Evolutionary conservation across 108 stramenopile species (phyloP), one percentile per base, ranked within the genome.

Genomic region (Parietichytrium sp.): DNA sequence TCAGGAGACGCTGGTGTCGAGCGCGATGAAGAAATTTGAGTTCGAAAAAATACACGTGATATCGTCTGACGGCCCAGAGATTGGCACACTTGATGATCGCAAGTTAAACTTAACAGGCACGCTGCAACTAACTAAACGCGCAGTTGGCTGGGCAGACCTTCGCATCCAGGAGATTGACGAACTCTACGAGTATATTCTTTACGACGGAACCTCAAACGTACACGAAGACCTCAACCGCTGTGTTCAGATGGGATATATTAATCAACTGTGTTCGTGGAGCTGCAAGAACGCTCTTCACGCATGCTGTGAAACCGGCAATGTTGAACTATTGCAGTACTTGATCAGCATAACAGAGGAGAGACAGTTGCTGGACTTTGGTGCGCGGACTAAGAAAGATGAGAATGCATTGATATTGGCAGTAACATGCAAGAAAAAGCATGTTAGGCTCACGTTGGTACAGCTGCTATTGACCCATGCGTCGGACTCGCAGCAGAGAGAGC

Each of bases 381-480:
- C 45, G 42, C 61, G 61, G 38, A 72, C 61, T 18, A 16, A 42
- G n/a, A 36, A 45, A 45, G 61, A 72, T 25, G 61, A 72, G 3
- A 72, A 72, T 20, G 61, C 61, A 25, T 42, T 72, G 38, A 72
- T 72, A 42, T 42, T 72, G 10, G 61, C 61, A n/a, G 45, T 72
- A 2, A 33, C 36, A 27, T 23, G 61, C 3, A 72, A 72, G 42
- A 6, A 7, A 1, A 0, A 1, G 10, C 10, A 1, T n/a, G 38
- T 10, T 27, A 33, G 61, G n/a, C 23, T 20, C 10, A 25, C 36
- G n/a, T 23, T 72, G 15, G 61, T 72, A 13, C 61, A 25, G 6
- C 33, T 45, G 23, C 33, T 72, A n/a, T 25, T 72, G 20, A 42
- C 36, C 16, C n/a, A 16, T 20, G 61, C 61, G 6, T 33, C 36